Evolutionary conservation across 139 green algal genomes (phyloP).

Genomic region (Trebouxia sp.): DNA sequence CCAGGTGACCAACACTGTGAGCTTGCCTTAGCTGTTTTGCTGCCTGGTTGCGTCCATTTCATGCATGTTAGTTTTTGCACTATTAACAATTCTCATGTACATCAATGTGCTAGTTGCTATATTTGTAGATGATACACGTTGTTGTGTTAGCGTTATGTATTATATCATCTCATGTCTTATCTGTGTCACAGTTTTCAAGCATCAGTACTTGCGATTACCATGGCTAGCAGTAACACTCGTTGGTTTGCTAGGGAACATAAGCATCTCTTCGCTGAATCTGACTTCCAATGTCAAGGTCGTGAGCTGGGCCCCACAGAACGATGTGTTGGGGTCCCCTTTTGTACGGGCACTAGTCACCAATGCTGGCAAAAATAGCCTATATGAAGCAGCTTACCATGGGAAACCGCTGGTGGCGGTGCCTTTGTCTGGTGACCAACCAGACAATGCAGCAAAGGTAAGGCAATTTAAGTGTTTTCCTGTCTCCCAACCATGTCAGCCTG

Average conservation of each 20-base stretch:
- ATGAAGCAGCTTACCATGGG: slow-evolving; percentile 15
- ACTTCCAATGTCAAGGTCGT: background rate
- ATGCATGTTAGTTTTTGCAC: background rate
- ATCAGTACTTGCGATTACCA: background rate
- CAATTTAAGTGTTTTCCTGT: background rate
- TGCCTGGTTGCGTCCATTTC: background rate
- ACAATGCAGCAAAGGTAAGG: slow-evolving; percentile 14
- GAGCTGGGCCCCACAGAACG: slow-evolving; percentile 3
- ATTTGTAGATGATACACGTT: background rate
- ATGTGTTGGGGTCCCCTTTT: background rate
- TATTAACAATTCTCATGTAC: background rate
- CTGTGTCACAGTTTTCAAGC: background rate
- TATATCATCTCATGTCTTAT: background rate
- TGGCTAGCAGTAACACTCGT: background rate
- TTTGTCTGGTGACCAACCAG: background rate
- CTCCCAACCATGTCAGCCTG: background rate
- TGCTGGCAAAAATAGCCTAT: background rate
- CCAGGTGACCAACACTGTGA: background rate
- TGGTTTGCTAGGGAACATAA: slow-evolving; percentile 3
- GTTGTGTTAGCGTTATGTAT: background rate
- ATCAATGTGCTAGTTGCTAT: background rate
- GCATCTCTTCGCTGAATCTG: background rate
- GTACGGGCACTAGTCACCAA: slow-evolving; percentile 4
- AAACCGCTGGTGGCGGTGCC: background rate
- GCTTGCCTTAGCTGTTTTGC: background rate